Conservation (phyloP, 257 asterid species). For the Penstemon newberryi region DNA sequence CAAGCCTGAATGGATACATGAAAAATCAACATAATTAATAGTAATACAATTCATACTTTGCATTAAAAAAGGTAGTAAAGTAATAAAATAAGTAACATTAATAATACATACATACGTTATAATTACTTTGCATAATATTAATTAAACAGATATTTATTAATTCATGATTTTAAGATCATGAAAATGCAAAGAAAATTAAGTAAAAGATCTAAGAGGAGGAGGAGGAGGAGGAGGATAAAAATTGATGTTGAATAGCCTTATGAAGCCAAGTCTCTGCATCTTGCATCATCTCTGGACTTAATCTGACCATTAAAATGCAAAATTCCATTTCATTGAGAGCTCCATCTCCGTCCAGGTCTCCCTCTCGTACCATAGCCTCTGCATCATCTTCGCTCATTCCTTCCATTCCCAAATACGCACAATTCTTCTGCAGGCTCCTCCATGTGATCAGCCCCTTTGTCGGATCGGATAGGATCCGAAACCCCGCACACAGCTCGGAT, state of each 20-base stretch:
- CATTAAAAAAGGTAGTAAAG: too few relatives aligned
- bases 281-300: conserved; percentile 83
- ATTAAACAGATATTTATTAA: too few relatives aligned
- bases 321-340: conserved; percentile 64
- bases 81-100: background rate
- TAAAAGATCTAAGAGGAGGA: background rate
- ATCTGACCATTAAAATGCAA: conserved; percentile 80
- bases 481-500: conserved; percentile 51
- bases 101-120: background rate
- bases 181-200: background rate
- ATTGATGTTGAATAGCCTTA: conserved; percentile 51
- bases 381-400: conserved; percentile 67
- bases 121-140: background rate
- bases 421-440: conserved; percentile 50
- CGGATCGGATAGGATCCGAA: conserved; percentile 58
- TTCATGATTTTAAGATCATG: background rate
- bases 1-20: too few relatives aligned
- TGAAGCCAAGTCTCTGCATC: conserved; percentile 84
- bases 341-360: conserved; percentile 75
- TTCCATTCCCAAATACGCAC: conserved; percentile 53
- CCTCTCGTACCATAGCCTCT: conserved; percentile 67
- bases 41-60: too few relatives aligned
- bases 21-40: too few relatives aligned
- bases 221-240: conserved; percentile 14
- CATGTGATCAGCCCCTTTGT: conserved; percentile 55